These are phyloP conservation scores for Gynostemma pentaphyllum DNA, from an alignment of 306 rosid species.

Conservation along the genomic window DNA sequence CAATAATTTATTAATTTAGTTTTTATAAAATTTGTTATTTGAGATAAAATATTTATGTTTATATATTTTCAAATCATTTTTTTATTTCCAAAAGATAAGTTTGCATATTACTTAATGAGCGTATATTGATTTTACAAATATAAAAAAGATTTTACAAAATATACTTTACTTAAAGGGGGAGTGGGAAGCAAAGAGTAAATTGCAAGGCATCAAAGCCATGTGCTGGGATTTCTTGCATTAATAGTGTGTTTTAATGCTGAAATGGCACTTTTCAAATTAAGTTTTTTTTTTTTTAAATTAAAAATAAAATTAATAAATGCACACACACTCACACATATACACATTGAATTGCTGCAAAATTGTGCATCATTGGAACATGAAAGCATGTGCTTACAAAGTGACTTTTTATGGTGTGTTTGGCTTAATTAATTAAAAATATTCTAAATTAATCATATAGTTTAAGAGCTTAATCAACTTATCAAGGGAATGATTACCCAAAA, in stretches of 20 bases:
- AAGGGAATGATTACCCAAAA: background rate
- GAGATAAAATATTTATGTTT: no score
- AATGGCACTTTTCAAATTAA: background rate
- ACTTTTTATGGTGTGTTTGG: background rate
- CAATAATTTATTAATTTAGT: no score
- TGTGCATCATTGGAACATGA: slow-evolving; percentile 37
- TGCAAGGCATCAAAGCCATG: slow-evolving; percentile 1
- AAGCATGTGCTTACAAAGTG: slow-evolving; percentile 32
- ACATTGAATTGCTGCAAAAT: slow-evolving; percentile 16
- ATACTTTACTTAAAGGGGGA: slow-evolving; percentile 3
- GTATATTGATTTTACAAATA: background rate
- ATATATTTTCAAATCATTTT: no score
- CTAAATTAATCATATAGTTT: background rate
- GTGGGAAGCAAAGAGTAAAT: slow-evolving; percentile 3
- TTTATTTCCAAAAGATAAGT: background rate
- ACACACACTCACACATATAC: background rate
- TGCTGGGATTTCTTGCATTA: slow-evolving; percentile 6
- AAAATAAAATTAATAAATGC: background rate
- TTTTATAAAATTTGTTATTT: no score
- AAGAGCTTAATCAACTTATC: background rate
- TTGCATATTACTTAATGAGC: background rate
- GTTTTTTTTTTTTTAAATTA: background rate
- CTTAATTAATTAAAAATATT: background rate
- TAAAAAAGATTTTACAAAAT: no score
- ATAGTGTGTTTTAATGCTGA: slow-evolving; percentile 1